Evolutionary conservation across 2,329 filamentous ascomycete species (phyloP), one percentile per base, ranked within the genome.

Genomic region (Xylariomycetidae sp.): DNA sequence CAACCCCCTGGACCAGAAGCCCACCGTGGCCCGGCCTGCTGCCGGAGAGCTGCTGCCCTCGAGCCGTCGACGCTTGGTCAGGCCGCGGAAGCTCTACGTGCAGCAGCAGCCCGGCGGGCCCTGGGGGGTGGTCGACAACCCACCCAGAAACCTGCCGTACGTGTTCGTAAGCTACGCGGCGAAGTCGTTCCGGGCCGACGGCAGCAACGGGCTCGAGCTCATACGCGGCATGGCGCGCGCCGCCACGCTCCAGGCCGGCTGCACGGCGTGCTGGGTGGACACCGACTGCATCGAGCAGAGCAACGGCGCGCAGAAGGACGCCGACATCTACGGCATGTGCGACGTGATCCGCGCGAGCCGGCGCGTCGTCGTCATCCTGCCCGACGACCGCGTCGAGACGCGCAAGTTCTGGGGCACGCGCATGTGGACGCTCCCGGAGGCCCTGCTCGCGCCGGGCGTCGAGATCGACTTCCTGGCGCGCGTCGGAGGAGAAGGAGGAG

Each of bases 391-490:
- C 1, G 25, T 38, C 10, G 36, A 44, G 23, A 41, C 37, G 13
- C 42, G 40, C 20, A 36, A 33, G 22, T 27, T 34, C 23, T 51
- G 49, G 48, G 49, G 48, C 11, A 23, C 42, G 8, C 41, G 46
- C 4, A 41, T 51, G 38, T 53, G 48, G 47, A 51, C 45, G 3
- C 26, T 51, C 15, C 49, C 45, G 3, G 48, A 50, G 31, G 49
- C 42, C 4, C 33, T 52, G 11, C 38, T 52, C 2, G 41, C 46
- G 3, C 41, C 41, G 2, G 42, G 37, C 7, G 25, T 33, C 17
- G 23, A 35, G 15, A 37, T 49, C 12, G 28, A 36, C 23, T 45
- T 46, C 25, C 33, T 40, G 12, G 20, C 31, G n/a, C 41, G 26
- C 9, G 35, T 28, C 0, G 36, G 33, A 6, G n/a, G n/a, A n/a